These are phyloP conservation scores for Diaporthe velutina DNA, from an alignment of 2,329 filamentous ascomycete species.

Conservation along the genomic window DNA sequence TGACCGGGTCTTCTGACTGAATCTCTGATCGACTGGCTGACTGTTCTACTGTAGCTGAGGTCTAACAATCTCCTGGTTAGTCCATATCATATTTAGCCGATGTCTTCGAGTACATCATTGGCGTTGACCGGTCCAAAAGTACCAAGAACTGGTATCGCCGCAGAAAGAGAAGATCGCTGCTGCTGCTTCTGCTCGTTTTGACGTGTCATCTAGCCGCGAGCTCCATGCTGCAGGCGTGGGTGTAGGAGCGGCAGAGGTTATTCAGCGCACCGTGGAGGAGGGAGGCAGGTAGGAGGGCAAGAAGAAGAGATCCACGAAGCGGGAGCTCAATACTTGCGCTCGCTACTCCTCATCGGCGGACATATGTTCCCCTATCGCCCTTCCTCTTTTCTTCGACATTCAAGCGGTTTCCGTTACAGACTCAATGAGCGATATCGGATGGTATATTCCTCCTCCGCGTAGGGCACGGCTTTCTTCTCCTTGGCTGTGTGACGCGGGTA, in stretches of 20 bases:
- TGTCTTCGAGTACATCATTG: neutral
- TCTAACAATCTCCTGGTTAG: neutral
- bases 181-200: neutral
- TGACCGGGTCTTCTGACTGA: neutral
- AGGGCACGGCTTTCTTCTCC: neutral
- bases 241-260: neutral
- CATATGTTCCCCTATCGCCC: no score
- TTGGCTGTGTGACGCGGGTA: conserved; percentile 12
- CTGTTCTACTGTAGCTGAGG: neutral
- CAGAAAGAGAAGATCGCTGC: neutral
- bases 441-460: no score
- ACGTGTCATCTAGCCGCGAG: neutral
- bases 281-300: neutral
- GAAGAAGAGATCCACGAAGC: neutral
- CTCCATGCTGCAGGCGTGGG: neutral
- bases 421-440: no score
- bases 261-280: neutral
- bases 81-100: neutral
- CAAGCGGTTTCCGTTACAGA: no score
- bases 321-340: neutral
- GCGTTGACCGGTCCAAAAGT: neutral
- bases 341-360: neutral
- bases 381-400: no score
- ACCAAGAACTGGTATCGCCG: neutral
- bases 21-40: neutral